These are phyloP conservation scores for Fusarium praegraminearum DNA, from an alignment of 2,329 filamentous ascomycete species.

Conservation along the genomic window DNA sequence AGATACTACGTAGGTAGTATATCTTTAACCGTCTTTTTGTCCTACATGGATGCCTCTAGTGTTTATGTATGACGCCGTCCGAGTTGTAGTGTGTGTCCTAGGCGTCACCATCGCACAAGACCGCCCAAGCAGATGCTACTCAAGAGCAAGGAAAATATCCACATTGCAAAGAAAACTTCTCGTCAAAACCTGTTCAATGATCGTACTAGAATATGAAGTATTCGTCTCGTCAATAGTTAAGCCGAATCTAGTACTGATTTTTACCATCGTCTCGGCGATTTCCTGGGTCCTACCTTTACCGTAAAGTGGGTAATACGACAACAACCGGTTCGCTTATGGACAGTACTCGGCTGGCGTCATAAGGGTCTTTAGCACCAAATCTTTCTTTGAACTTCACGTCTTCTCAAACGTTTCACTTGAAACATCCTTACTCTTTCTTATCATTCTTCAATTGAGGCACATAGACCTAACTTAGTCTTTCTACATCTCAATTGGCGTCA, in stretches of 20 bases:
- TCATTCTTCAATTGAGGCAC: accelerated
- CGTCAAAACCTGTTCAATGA: not conserved
- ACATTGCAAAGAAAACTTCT: not conserved
- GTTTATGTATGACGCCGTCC: not conserved
- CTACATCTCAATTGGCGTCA: not conserved
- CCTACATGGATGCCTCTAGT: not conserved
- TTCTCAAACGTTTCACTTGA: not conserved
- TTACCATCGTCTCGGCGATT: conserved; percentile 21
- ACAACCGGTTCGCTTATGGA: not conserved
- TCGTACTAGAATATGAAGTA: not conserved
- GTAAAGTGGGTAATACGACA: conserved; percentile 29
- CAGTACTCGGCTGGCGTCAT: conserved; percentile 30
- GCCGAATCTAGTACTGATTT: not conserved
- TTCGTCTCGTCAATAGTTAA: not conserved
- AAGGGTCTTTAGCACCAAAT: conserved; percentile 26
- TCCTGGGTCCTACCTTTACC: conserved; percentile 3
- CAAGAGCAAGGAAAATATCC: not conserved
- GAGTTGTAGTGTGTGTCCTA: not conserved
- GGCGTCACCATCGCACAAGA: not conserved
- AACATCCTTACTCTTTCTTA: not conserved
- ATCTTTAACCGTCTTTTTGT: not conserved
- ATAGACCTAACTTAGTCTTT: not conserved
- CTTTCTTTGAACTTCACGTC: conserved; percentile 28
- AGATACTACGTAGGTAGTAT: too few species aligned
- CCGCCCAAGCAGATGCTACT: not conserved